These are phyloP conservation scores for Spongospora subterranea DNA, from an alignment of 208 protist species.

Conservation along the genomic window DNA sequence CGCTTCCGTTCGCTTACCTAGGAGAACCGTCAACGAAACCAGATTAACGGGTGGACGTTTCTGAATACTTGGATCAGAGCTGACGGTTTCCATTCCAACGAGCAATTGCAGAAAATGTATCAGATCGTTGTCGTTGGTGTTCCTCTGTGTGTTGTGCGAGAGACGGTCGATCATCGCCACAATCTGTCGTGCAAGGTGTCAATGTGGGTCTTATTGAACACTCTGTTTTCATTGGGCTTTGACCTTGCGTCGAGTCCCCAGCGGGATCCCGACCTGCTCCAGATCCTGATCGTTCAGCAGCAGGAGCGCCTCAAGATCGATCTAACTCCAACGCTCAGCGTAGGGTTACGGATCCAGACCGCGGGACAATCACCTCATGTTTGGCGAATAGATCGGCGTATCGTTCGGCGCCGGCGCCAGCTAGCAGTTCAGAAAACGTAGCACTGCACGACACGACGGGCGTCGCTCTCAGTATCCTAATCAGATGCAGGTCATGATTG, in stretches of 20 bases:
- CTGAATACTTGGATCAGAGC: background rate
- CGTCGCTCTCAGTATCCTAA: too few species aligned
- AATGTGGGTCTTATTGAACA: background rate
- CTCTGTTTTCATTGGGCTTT: too few species aligned
- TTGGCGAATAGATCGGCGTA: background rate
- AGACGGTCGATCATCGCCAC: background rate
- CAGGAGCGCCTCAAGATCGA: conserved; percentile 11
- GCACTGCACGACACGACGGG: too few species aligned
- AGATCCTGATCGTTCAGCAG: conserved; percentile 32
- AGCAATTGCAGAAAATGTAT: conserved; percentile 27
- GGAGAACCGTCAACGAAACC: background rate
- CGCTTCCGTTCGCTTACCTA: background rate
- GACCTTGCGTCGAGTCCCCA: conserved; percentile 31
- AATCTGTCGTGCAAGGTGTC: background rate
- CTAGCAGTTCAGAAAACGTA: background rate
- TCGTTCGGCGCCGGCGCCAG: background rate
- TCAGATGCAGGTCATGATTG: too few species aligned
- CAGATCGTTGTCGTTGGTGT: conserved; percentile 42
- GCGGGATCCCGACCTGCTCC: background rate
- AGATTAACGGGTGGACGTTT: background rate
- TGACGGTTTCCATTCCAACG: background rate
- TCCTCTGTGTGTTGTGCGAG: background rate
- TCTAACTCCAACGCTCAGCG: background rate
- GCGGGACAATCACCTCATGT: background rate
- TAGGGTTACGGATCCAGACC: background rate